Base-by-base conservation (phyloP, 2,329 filamentous ascomycete species). In the Diaporthe sp. region DNA sequence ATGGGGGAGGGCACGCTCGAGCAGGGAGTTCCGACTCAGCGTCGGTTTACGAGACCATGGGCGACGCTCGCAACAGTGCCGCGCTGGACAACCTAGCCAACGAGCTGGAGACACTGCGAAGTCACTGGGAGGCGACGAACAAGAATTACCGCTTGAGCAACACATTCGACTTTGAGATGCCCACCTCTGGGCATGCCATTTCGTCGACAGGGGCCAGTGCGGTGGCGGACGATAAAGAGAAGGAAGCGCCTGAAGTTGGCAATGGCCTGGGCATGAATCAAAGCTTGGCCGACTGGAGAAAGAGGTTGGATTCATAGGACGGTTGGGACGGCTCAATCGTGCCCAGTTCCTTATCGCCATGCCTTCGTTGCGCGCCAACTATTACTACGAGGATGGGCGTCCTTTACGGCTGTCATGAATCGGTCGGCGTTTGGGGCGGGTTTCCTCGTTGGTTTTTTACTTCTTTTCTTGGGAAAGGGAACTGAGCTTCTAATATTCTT, bases 111-210 rank as follows among this genome's bases (percentile, higher is more conserved):
- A 94, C 94, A 17, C 88, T 99, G 63, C 92, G 96, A 70, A 94
- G 88, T 70, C 96, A 98, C 79, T 99, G 97, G 97, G 95, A 98
- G 85, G 94, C 93, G 51, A 98, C 95, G 17, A 98, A 96, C 85
- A 97, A 97, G 84, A 97, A 94, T 80, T 98, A 98, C 83, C 93
- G 97, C 32, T 86, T 98, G 58, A 97, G 94, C 83, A 96, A 93
- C 80, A 92, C 94, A 69, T 97, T 97, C 79, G 96, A 98, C 81
- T 96, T 97, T 79, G 96, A 98, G 73, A 71, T 77, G 25, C 70
- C 72, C 44, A 58, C 63, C 22, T 58, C 70, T 17, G 53, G 72
- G 56, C 44, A 73, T 53, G 73, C 77, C 50, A 70, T 68, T 22
- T 68, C 63, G 27, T 68, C 63, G 8, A 25, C 63, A 22, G 63